Base-by-base conservation (phyloP, 345 rosid genomes). In the Raphanus raphanistrum region DNA sequence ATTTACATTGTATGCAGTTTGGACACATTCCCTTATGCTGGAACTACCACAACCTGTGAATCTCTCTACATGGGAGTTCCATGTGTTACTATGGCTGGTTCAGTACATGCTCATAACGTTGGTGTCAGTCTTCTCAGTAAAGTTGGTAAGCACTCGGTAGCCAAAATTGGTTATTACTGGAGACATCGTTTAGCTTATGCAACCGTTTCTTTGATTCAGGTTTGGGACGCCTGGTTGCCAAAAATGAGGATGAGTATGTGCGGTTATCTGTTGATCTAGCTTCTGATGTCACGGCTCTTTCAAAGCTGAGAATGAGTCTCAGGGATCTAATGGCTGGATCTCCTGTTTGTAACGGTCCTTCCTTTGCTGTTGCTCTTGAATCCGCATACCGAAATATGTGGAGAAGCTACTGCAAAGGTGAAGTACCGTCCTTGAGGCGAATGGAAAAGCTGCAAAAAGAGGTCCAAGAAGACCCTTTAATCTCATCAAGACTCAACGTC, bases 21-120 rank as follows among this genome's bases (percentile, higher is more conserved):
- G 98, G 99, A 96, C 84, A 91, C 99, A 70, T 96, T 96, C 75
- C 99, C 98, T 8, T 96, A 96, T 86, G 99, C 99, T 74, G 99
- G 99, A 82, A 96, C 99, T 0, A 96, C 99, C 17, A 96, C 99
- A 2, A 96, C 99, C 0, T 96, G 99, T 77, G 99, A 96, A 86
- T 96, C 99, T 36, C 82, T 94, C 50, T 94, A 87, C 87, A 94
- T 94, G 98, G 98, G 98, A 70, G 98, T 94, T 72, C 98, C 98
- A 31, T 94, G 98, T 73, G 87, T 94, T 79, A 87, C 98, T 11
- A 92, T 94, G 98, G 92, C 91, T 75, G 98, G 98, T 70, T 85
- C 97, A 8, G 96, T 94, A 15, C 97, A 94, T 85, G 97, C 98
- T 84, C 97, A 90, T 79, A 96, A 96, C 76, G 99, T 96, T 68